Evolutionary conservation across 2,329 filamentous ascomycete genomes (phyloP), one percentile per base, ranked within the genome.

Genomic region (Botrytis pseudocinerea): DNA sequence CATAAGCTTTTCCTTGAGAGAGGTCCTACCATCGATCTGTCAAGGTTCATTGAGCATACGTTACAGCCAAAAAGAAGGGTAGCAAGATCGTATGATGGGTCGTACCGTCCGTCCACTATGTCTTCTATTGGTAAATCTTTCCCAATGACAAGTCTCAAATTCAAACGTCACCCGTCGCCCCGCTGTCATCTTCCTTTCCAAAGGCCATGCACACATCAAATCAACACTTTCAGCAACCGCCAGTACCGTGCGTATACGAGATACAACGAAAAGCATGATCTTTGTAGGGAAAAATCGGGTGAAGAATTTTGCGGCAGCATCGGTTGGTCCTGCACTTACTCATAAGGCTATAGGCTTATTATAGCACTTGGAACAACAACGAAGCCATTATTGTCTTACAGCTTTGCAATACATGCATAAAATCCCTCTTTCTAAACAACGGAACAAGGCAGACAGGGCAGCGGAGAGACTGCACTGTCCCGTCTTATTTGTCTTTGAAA

Each of bases 141-240:
- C 48, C 48, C 46, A 68, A 68, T 68, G 46, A 57, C 64, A 68
- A 54, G 46, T 68, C 48, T 57, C 46, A 42, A 57, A 22, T 54
- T 57, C 35, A n/a, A 68, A 68, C 64, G 35, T 68, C 64, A 68
- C 64, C 64, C 64, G 46, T 28, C 46, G 64, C 64, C 64, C 64
- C 64, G 48, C 64, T 54, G n/a, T 68, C 64, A 68, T 54, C 64
- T 32, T 35, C 42, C 64, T 32, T 48, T 66, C 48, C 16, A 51
- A 18, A 57, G 14, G 9, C 51, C 59, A 60, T 22, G n/a, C n/a
- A 63, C 40, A 5, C 38, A n/a, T 66, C 64, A 32, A 40, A 54
- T 28, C 46, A 35, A 28, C 38, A 40, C 32, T 54, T 66, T 66
- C 16, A 20, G 64, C 64, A 40, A 68, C 64, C 64, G 44, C 48